Evolutionary conservation across 495 filamentous ascomycete genomes (phyloP).

Genomic region (Cenococcum geophilum): DNA sequence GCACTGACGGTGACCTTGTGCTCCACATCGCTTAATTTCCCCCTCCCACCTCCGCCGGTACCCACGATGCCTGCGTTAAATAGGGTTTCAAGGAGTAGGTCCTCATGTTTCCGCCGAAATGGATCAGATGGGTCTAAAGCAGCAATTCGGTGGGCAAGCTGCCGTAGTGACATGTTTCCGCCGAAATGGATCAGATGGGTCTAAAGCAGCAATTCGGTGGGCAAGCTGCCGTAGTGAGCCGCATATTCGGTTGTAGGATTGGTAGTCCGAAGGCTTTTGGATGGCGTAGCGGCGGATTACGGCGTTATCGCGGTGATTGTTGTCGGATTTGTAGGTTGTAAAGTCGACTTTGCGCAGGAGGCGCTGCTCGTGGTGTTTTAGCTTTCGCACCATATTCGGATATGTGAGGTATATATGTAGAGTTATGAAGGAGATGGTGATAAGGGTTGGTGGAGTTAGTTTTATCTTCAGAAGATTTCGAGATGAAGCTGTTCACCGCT

Average conservation of each 20-base stretch:
- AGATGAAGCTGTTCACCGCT: no score
- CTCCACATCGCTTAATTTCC: conserved; percentile 77
- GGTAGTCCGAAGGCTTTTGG: conserved; percentile 59
- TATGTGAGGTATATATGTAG: background rate
- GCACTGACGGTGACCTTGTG: conserved; percentile 77
- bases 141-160: conserved; percentile 80
- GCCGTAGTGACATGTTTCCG: conserved; percentile 71
- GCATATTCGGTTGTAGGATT: conserved; percentile 80
- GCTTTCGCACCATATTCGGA: conserved; percentile 71
- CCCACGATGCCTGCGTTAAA: conserved; percentile 80
- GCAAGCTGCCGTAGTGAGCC: conserved; percentile 83
- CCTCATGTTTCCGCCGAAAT: conserved; percentile 71
- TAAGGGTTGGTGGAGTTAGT: no score
- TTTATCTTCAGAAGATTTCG: no score
- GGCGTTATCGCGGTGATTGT: conserved; percentile 71
- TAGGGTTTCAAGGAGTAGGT: conserved; percentile 79
- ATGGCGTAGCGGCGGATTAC: conserved; percentile 83
- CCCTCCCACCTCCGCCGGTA: conserved; percentile 40
- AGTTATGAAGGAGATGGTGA: no score
- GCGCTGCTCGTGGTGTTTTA: conserved; percentile 88
- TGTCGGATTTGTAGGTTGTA: conserved; percentile 84
- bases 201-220: conserved; percentile 71
- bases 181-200: conserved; percentile 68
- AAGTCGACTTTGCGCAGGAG: conserved; percentile 92
- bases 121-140: conserved; percentile 69